These are phyloP conservation scores for Russula sp. DNA, from an alignment of 768 basidiomycete genomes.

Conservation along the genomic window DNA sequence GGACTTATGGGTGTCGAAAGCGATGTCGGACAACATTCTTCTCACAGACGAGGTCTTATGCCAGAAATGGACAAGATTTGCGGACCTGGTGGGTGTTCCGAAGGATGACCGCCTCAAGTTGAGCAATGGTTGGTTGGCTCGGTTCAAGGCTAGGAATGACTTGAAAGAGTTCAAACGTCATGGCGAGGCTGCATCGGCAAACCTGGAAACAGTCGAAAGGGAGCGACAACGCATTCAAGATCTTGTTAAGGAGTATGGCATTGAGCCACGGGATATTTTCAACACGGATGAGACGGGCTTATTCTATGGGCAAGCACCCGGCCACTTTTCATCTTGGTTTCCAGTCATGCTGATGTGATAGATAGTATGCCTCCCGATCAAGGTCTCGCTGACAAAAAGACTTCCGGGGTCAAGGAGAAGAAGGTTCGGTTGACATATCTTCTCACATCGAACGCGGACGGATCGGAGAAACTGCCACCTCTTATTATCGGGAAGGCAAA, in stretches of 20 bases:
- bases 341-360: too few species aligned
- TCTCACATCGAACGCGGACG: background rate
- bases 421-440: background rate
- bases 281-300: conserved; percentile 11
- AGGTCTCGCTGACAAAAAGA: background rate
- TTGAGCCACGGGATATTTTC: background rate
- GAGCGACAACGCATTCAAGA: background rate
- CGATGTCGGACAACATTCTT: background rate
- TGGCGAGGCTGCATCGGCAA: background rate
- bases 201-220: background rate
- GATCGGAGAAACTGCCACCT: background rate
- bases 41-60: background rate
- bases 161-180: background rate
- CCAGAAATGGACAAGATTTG: background rate
- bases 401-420: background rate
- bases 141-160: background rate
- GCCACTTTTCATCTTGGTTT: too few species aligned
- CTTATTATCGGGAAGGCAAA: background rate
- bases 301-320: background rate
- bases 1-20: background rate
- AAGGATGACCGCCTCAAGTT: background rate
- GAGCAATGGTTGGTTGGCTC: background rate
- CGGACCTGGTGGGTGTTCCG: background rate
- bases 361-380: background rate
- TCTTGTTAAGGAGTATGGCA: background rate